These are phyloP conservation scores for Albugo candida DNA, from an alignment of 352 stramenopile species.

Conservation along the genomic window DNA sequence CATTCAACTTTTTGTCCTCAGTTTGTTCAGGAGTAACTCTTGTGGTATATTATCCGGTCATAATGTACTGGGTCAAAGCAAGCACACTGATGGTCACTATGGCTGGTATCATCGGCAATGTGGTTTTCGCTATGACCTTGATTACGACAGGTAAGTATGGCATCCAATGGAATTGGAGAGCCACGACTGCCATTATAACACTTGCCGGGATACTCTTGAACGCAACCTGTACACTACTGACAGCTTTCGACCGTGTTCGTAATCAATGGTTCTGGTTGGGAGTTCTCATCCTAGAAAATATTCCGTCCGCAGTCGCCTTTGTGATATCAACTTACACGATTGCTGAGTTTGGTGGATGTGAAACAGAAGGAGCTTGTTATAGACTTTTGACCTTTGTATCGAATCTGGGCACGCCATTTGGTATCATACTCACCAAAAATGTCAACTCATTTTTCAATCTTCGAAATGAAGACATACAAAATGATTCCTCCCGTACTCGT, in stretches of 20 bases:
- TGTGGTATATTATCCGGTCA: slow-evolving; percentile 38
- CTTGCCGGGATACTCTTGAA: slow-evolving; percentile 16
- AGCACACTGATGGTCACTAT: slow-evolving; percentile 19
- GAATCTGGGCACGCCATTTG: slow-evolving; percentile 4
- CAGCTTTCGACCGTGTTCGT: slow-evolving; percentile 32
- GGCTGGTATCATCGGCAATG: slow-evolving; percentile 18
- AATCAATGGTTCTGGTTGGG: slow-evolving; percentile 29
- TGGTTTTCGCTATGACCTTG: slow-evolving; percentile 13
- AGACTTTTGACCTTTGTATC: slow-evolving; percentile 3
- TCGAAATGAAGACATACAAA: slow-evolving; percentile 11
- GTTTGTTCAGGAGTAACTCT: slow-evolving; percentile 33
- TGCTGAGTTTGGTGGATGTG: slow-evolving; percentile 26
- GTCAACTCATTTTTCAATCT: slow-evolving; percentile 15
- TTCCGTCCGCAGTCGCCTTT: slow-evolving; percentile 22
- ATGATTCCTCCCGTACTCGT: slow-evolving; percentile 12
- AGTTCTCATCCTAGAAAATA: slow-evolving; percentile 22
- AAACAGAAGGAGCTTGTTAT: slow-evolving; percentile 6
- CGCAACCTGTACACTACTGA: slow-evolving; percentile 24
- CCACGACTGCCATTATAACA: slow-evolving; percentile 16
- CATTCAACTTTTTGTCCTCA: slow-evolving; percentile 23
- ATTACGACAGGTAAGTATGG: slow-evolving; percentile 15
- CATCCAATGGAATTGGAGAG: slow-evolving; percentile 11
- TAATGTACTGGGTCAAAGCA: slow-evolving; percentile 28
- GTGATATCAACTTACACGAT: slow-evolving; percentile 22
- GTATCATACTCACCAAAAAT: slow-evolving; percentile 13